Conservation (phyloP, 139 green algal species). For the Chlamydomonas sp. region DNA sequence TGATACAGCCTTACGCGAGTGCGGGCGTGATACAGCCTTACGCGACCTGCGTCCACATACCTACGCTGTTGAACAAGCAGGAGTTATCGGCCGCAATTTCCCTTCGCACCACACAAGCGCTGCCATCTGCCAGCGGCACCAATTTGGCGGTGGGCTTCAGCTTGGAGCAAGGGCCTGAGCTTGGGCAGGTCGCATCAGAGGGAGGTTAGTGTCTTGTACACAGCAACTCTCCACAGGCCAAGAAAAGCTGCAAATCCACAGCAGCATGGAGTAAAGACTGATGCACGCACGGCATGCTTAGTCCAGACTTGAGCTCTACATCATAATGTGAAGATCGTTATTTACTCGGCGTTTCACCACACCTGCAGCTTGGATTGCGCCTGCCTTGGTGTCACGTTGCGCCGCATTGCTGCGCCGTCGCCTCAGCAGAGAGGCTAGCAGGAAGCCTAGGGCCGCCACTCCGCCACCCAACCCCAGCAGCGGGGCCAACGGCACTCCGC, state of each 20-base stretch:
- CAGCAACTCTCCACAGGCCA: neutral
- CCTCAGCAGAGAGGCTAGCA: too few species aligned
- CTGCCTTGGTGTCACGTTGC: too few species aligned
- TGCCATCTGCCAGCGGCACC: constrained; percentile 60
- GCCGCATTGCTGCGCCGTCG: too few species aligned
- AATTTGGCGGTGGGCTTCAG: constrained; percentile 50
- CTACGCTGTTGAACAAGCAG: constrained; percentile 63
- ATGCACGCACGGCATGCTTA: neutral
- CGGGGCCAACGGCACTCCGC: too few species aligned
- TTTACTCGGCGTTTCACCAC: too few species aligned
- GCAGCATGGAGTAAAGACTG: too few species aligned
- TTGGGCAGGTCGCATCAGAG: neutral
- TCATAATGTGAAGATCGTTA: too few species aligned
- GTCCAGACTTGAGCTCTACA: neutral
- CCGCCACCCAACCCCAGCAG: too few species aligned
- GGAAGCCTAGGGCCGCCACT: too few species aligned
- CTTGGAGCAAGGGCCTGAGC: constrained; percentile 45
- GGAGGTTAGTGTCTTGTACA: neutral
- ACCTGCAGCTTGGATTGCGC: too few species aligned
- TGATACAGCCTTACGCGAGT: neutral
- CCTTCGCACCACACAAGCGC: constrained; percentile 49
- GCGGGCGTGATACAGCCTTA: neutral
- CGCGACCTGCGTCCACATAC: neutral
- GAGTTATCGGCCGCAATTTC: constrained; percentile 66
- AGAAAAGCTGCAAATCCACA: too few species aligned